Percentiles rank a stretch among this genome's conserved stretches.
These are phyloP conservation scores for Blepharisma japonicum DNA, from an alignment of 73 alveolate genomes.

Conservation along the genomic window DNA sequence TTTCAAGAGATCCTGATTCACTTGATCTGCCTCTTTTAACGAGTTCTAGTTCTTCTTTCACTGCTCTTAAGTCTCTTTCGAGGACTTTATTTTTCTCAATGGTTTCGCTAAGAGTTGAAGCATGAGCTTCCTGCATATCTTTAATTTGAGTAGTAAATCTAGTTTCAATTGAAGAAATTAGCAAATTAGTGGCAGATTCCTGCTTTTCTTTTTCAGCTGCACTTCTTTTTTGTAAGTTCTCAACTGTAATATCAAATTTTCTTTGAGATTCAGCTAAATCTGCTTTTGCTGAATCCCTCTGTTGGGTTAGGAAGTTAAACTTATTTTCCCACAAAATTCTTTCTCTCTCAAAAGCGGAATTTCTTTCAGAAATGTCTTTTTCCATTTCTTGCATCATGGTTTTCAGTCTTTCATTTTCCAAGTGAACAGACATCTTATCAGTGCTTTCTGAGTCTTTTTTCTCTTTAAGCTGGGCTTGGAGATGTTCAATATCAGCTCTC, in stretches of 20 bases:
- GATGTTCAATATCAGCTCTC: not conserved
- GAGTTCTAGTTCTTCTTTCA: slow-evolving; percentile 77
- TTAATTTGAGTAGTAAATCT: slow-evolving; percentile 80
- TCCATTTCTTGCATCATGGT: not conserved
- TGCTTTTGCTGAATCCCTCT: slow-evolving; percentile 55
- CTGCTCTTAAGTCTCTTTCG: slow-evolving; percentile 76
- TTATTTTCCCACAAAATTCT: slow-evolving; percentile 25
- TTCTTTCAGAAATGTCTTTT: slow-evolving; percentile 13
- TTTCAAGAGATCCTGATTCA: slow-evolving; percentile 72
- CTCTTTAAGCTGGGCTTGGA: not conserved
- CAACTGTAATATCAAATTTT: slow-evolving; percentile 84
- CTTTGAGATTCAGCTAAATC: slow-evolving; percentile 79
- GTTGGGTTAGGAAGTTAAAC: not conserved
- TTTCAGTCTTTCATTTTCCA: slow-evolving; percentile 1
- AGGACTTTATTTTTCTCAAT: slow-evolving; percentile 58
- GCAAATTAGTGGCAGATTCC: slow-evolving; percentile 45
- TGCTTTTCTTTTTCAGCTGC: slow-evolving; percentile 73
- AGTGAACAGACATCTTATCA: not conserved
- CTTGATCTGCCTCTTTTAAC: slow-evolving; percentile 69
- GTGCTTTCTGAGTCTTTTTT: not conserved
- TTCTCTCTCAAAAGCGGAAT: slow-evolving; percentile 8
- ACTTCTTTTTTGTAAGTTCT: slow-evolving; percentile 72
- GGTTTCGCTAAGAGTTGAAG: slow-evolving; percentile 34
- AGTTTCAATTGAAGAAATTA: slow-evolving; percentile 67
- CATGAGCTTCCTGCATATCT: slow-evolving; percentile 74